Conservation (phyloP, 2,329 filamentous ascomycete genomes). For the Lasiodiplodia sp. region DNA sequence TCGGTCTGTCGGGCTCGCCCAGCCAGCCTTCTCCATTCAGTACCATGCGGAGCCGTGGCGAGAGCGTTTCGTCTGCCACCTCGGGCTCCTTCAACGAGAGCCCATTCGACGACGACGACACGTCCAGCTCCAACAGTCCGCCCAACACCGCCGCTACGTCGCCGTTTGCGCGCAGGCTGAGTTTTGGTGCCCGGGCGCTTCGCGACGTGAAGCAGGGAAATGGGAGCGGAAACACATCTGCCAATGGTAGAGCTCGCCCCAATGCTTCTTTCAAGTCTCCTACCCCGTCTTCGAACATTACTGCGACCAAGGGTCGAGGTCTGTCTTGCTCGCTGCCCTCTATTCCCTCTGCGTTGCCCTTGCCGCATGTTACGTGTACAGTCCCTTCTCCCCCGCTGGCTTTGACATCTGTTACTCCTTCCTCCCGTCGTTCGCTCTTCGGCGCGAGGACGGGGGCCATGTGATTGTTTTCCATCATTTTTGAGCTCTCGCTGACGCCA, state of each 20-base stretch:
- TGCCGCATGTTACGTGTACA: slow-evolving; percentile 36
- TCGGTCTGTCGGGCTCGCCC: slow-evolving; percentile 55
- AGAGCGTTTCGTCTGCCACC: slow-evolving; percentile 57
- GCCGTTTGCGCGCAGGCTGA: slow-evolving; percentile 84
- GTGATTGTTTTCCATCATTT: slow-evolving; percentile 28
- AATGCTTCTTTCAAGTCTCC: slow-evolving; percentile 53
- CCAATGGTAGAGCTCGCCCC: slow-evolving; percentile 67
- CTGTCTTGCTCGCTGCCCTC: slow-evolving; percentile 57
- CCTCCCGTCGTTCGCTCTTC: slow-evolving; percentile 9
- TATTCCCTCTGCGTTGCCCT: slow-evolving; percentile 28
- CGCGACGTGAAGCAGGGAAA: slow-evolving; percentile 69
- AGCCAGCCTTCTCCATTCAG: slow-evolving; percentile 52
- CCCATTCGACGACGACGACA: slow-evolving; percentile 67
- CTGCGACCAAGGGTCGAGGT: slow-evolving; percentile 63
- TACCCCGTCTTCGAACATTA: slow-evolving; percentile 54
- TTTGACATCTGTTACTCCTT: slow-evolving; percentile 9
- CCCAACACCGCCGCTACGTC: slow-evolving; percentile 60
- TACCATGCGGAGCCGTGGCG: slow-evolving; percentile 47
- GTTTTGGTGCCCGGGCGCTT: slow-evolving; percentile 84
- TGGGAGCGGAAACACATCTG: slow-evolving; percentile 57
- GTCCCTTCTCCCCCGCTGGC: slow-evolving; percentile 38
- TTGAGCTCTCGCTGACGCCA: slow-evolving; percentile 68
- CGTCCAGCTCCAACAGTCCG: slow-evolving; percentile 60
- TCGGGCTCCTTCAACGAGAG: slow-evolving; percentile 58
- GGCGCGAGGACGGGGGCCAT: slow-evolving; percentile 11